phyloP scores from a whole-genome alignment of 768 basidiomycete species.

The Calvatia gigantea region DNA sequence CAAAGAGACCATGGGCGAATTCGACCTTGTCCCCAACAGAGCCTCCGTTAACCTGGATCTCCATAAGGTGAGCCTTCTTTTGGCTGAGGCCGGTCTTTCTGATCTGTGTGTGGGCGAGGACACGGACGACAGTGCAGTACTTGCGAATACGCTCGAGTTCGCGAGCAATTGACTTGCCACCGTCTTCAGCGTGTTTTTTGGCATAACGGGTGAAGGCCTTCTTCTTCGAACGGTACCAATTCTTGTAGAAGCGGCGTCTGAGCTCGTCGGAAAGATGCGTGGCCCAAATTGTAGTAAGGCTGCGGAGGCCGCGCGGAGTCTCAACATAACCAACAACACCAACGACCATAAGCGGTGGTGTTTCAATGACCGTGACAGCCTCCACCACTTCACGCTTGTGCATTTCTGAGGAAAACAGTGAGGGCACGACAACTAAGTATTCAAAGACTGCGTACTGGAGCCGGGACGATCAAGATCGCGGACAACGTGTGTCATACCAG shows the following conservation, averaged over 20 bases:
- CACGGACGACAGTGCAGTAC: conserved; percentile 99
- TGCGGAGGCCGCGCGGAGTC: conserved; percentile 97
- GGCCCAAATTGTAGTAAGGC: conserved; percentile 98
- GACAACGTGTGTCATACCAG: conserved; percentile 99
- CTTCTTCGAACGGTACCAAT: conserved; percentile 99
- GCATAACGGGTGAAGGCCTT: conserved; percentile 99
- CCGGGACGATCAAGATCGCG: conserved; percentile 99
- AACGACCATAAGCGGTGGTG: conserved; percentile 93
- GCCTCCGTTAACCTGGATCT: conserved; percentile 99
- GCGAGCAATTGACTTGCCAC: conserved; percentile 86
- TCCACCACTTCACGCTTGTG: conserved; percentile 99
- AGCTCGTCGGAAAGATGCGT: conserved; percentile 96
- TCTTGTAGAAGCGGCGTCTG: conserved; percentile 99
- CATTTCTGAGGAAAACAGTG: conserved; percentile 68
- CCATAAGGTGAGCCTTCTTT: conserved; percentile 99
- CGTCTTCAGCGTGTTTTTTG: conserved; percentile 97
- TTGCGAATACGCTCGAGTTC: conserved; percentile 99
- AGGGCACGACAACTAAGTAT: not conserved
- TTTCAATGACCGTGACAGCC: conserved; percentile 94
- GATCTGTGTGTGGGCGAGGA: conserved; percentile 98
- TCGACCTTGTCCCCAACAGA: conserved; percentile 96
- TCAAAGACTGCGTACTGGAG: conserved; percentile 75
- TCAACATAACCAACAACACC: conserved; percentile 99
- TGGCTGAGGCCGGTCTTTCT: conserved; percentile 96
- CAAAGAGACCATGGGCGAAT: conserved; percentile 90